These are phyloP conservation scores for Pseudozyma thailandica DNA, from an alignment of 1,284 basidiomycete genomes.

Conservation along the genomic window DNA sequence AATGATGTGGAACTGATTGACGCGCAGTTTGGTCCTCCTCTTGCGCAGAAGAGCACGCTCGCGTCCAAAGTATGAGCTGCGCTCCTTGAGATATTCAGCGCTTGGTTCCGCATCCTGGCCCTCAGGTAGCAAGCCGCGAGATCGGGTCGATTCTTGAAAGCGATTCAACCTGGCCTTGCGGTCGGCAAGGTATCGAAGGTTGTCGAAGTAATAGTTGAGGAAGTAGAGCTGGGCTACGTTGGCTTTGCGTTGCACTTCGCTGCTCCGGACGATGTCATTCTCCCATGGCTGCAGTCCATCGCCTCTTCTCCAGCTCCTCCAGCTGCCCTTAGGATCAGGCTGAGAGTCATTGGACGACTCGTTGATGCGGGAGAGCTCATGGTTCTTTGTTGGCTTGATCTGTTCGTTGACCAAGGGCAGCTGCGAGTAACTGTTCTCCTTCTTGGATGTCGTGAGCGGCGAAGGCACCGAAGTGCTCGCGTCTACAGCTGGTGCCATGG, in stretches of 20 bases:
- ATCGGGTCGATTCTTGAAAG: conserved; percentile 75
- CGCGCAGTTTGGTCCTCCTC: conserved; percentile 62
- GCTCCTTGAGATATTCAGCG: conserved; percentile 70
- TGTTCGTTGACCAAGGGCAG: conserved; percentile 23
- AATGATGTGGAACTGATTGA: conserved; percentile 68
- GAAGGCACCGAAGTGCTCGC: conserved; percentile 29
- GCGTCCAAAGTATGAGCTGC: conserved; percentile 55
- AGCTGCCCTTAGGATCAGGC: conserved; percentile 56
- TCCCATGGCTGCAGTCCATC: conserved; percentile 65
- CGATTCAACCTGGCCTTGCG: conserved; percentile 71
- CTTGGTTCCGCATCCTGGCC: conserved; percentile 85
- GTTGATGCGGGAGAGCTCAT: conserved; percentile 30
- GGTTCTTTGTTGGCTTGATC: conserved; percentile 30
- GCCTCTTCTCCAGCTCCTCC: conserved; percentile 54
- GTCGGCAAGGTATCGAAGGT: conserved; percentile 61
- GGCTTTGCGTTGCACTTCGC: conserved; percentile 65
- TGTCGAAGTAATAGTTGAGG: conserved; percentile 68
- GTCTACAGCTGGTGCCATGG: conserved; percentile 33
- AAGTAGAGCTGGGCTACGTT: conserved; percentile 68
- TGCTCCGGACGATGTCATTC: conserved; percentile 57
- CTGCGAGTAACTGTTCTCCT: conserved; percentile 41
- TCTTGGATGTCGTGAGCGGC: conserved; percentile 40
- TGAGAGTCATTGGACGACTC: conserved; percentile 36
- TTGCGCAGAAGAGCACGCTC: conserved; percentile 65
- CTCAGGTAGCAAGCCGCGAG: conserved; percentile 37